Evolutionary conservation across 495 filamentous ascomycete species (phyloP), one percentile per base, ranked within the genome.

Genomic region (Evernia prunastri): DNA sequence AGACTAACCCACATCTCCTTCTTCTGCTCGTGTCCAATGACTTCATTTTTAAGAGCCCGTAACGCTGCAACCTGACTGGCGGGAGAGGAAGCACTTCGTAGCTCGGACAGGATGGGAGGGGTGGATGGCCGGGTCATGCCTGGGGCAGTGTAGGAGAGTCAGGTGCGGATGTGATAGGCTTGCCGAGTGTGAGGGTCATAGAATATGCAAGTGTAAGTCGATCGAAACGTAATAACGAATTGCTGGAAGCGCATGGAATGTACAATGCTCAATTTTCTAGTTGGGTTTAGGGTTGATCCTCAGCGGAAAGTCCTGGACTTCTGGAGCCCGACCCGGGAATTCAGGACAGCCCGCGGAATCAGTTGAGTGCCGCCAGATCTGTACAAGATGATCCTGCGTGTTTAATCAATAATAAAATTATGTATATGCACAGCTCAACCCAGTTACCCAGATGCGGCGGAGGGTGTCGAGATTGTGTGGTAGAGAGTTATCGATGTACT

Each of bases 21-120:
- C 70, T 86, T 84, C 71, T 94, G 87, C 33, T 89, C 84, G 75
- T 97, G 91, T 39, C 94, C 94, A 67, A 96, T 85, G 49, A 94
- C 78, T 63, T 95, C 88, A 74, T 96, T 92, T 79, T 96, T 98
- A 18, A 97, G 74, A 35, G 79, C 76, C 54, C 85, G 82, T 49
- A 98, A 81, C 57, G 84, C 81, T 47, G 77, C 77, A 36, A 87
- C 79, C 70, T 90, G 88, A 51, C 84, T 79, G 7, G 80, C 77
- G 64, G 81, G 73, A 65, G 84, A 84, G 59, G 80, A 82, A 49
- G 86, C 79, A 68, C 77, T 82, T 59, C 80, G 79, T 64, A 91
- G 79, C 73, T 88, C 82, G 36, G 82, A 74, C 59, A 91, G 78
- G 64, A 88, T 78, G 33, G 86, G 77, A 71, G 77, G 78, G 60